Base-by-base conservation (phyloP, 179 eudicot genomes). In the Silene vulgaris region DNA sequence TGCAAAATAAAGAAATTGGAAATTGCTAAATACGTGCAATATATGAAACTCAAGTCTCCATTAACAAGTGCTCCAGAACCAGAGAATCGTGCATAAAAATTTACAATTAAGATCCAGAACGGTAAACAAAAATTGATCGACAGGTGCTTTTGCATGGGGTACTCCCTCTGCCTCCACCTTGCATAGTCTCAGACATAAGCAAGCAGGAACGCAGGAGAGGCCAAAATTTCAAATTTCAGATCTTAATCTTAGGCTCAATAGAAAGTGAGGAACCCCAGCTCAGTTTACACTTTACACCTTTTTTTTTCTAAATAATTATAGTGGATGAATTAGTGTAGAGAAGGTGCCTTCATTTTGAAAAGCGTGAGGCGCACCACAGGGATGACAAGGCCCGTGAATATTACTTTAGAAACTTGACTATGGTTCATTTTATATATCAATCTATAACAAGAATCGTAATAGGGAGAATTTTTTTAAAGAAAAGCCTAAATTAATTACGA, bases 1-100 rank as follows among this genome's bases (percentile, higher is more conserved):
- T 95, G 84, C 74, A 72, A 76, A 26, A 50, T 20, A 60, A 26
- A 50, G 16, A 52, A 62, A 68, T 28, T 3, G 0, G 8, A 57
- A 35, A 26, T 43, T 40, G 26, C 16, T 71, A 35, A 37, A 29
- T 23, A 35, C 43, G 77, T 66, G 57, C 17, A 32, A 3, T 6
- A 65, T 16, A 43, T 43, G 52, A 77, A 23, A 62, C 20, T 26
- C 14, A 23, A 50, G 29, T 32, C 20, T 19, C 14, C 14, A 56
- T 52, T 52, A 14, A 56, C 17, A 4, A 56, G 60, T 56, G 19
- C 60, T 56, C 60, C 8, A 56, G 19, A n/a, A 56, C 60, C 20
- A 56, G 59, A n/a, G 19, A n/a, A 20, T 56, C 19, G 60, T 56
- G 14, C 14, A 45, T 45, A 9, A 59, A 19, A 71, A 4, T 50